Base-by-base conservation (phyloP, 2,329 filamentous ascomycete genomes). In the Helminthosporium solani region DNA sequence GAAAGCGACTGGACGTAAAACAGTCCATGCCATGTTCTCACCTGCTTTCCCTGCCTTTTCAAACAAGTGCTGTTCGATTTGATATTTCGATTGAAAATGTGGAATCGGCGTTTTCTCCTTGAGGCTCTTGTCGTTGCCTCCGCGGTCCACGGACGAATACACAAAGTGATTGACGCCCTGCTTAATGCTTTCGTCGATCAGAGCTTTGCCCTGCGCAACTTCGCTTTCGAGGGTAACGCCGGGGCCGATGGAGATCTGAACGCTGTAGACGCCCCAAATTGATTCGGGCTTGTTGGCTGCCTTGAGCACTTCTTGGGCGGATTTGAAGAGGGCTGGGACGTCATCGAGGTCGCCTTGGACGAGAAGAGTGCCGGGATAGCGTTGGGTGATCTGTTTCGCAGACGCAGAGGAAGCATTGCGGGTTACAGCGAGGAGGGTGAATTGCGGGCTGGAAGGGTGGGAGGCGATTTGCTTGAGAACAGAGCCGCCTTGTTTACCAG, bases 71-170 rank as follows among this genome's bases (percentile, higher is more conserved):
- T 78, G 68, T 67, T 87, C 85, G 56, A 87, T 82, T 9, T 76
- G 64, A 54, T 81, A 75, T 62, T 87, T 87, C 55, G 67, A 74
- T 47, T 75, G 74, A 63, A 87, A 87, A 63, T 87, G 83, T 0
- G 81, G 79, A 37, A 86, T 74, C 0, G 65, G 60, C 12, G 68
- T 71, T 21, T 56, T 47, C 49, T 76, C 77, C 3, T 75, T 73
- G 57, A 78, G 75, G 37, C 75, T 77, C 5, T 73, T 74, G 2
- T 68, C 67, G 31, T 79, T 75, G 36, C 83, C 82, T 34, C 82
- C 81, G 31, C 84, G 80, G 52, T 87, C 84, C 20, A 85, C 81
- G 42, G 77, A 81, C 23, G 75, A 79, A 68, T 85, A 87, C 35
- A 87, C 77, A 54, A 87, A 84, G 58, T 82, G 77, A 47, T 75